Evolutionary conservation across 495 filamentous ascomycete species (phyloP), one percentile per base, ranked within the genome.

Genomic region (Rusavskia elegans): DNA sequence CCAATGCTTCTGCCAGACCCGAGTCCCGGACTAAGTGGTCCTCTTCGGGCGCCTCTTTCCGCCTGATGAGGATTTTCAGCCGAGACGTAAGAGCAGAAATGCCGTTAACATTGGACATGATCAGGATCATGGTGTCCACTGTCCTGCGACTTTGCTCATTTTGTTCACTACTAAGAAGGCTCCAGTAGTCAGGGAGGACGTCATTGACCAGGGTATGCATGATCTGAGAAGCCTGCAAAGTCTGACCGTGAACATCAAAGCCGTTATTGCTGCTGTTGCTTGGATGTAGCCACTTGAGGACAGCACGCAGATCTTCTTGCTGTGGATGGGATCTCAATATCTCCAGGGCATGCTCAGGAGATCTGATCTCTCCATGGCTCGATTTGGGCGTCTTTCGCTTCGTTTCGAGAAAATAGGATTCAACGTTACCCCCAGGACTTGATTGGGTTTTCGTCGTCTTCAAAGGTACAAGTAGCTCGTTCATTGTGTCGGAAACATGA

Each of bases 101-200:
- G 4, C 87, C 90, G 6, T 79, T 67, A 29, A 88, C 67, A 54
- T 82, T 93, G 50, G 73, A 73, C 2, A 98, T 68, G 60, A 83
- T 89, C 60, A 68, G 66, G 7, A 86, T 51, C 14, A 98, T 63
- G 5, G 76, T 60, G 29, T 53, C 65, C 44, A 64, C 64, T 36
- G 56, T 19, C 52, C 69, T 73, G 50, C 63, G 61, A 51, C 57
- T 60, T 35, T 11, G 9, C 36, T 63, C 51, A 49, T 48, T 39
- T 61, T 64, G 13, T 56, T 62, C 20, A 53, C 53, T 45, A 51
- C 71, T 64, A 27, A 87, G 56, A 29, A 75, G 55, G 21, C 16
- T 29, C 89, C 89, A 95, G 64, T 85, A 87, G 57, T 85, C 81
- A 5, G 85, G 82, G 6, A 89, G 69, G 38, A 82, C 85, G 36